Evolutionary conservation across 441 rosid species (phyloP).

Genomic region (Gossypium schwendimanii): DNA sequence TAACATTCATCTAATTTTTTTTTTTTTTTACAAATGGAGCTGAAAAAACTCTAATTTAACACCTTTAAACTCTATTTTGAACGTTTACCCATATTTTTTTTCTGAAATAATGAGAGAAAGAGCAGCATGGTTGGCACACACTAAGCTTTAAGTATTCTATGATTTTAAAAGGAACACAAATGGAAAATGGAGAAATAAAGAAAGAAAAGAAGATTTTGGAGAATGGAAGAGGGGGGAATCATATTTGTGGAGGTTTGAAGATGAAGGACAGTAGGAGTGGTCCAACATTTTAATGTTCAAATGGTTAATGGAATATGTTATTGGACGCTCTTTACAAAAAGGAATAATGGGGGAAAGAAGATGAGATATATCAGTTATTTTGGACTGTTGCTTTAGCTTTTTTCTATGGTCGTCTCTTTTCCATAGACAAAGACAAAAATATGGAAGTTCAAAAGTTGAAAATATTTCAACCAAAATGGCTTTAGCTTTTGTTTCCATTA

Average conservation of each 20-base stretch:
- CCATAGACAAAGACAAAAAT: background rate
- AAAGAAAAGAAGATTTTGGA: background rate
- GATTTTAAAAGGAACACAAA: background rate
- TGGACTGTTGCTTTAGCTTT: slow-evolving; percentile 5
- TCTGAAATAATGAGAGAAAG: no score
- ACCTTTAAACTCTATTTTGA: no score
- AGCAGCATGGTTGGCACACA: no score
- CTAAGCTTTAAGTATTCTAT: background rate
- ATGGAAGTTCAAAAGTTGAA: slow-evolving; percentile 5
- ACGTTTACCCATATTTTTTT: no score
- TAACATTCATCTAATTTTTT: no score
- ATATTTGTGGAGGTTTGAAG: background rate
- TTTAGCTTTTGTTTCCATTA: background rate
- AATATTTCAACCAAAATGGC: background rate
- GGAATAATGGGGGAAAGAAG: background rate
- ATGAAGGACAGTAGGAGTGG: background rate
- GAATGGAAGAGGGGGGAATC: background rate
- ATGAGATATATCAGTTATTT: slow-evolving; percentile 3
- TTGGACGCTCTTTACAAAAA: background rate
- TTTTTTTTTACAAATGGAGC: no score
- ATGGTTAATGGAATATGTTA: background rate
- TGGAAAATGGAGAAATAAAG: background rate
- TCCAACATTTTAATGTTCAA: background rate
- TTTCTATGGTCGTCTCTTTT: background rate
- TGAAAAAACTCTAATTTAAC: no score